Conservation (phyloP, 345 rosid genomes). For the Acer negundo region DNA sequence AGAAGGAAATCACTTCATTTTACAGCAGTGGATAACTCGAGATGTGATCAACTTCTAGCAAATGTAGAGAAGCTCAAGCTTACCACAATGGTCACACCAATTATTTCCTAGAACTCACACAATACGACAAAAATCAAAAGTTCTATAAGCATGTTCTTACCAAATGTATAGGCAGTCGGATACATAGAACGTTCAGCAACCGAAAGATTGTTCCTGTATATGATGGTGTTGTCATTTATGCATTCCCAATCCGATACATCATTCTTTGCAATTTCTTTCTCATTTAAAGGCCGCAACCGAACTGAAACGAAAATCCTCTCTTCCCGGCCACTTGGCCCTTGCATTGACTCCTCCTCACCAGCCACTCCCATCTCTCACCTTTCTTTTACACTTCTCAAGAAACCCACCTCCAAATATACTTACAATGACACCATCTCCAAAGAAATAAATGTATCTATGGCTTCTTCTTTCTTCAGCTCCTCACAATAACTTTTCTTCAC, state of each 20-base stretch:
- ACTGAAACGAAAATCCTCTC: slow-evolving; percentile 88
- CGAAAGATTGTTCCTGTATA: slow-evolving; percentile 72
- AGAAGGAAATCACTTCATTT: neutral
- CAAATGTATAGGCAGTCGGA: slow-evolving; percentile 85
- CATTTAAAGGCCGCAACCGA: slow-evolving; percentile 84
- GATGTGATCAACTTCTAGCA: neutral
- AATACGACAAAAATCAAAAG: slow-evolving; percentile 12
- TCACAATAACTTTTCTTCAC: slow-evolving; percentile 20
- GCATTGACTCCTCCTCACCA: slow-evolving; percentile 55
- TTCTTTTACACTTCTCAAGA: slow-evolving; percentile 15
- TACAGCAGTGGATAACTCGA: neutral
- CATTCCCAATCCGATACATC: slow-evolving; percentile 96
- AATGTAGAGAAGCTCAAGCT: neutral
- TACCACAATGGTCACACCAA: neutral
- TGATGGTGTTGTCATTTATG: slow-evolving; percentile 63
- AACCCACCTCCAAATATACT: slow-evolving; percentile 6
- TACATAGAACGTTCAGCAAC: slow-evolving; percentile 88
- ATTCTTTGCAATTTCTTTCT: slow-evolving; percentile 66
- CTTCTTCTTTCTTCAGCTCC: slow-evolving; percentile 17
- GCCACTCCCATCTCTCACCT: slow-evolving; percentile 51
- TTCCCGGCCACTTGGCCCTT: slow-evolving; percentile 35
- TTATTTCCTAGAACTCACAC: slow-evolving; percentile 13
- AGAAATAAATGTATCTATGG: slow-evolving; percentile 12
- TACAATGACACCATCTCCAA: slow-evolving; percentile 17
- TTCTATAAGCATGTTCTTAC: slow-evolving; percentile 44